A percentile compares a stretch with the other conserved stretches of the same genome.
phyloP scores from a whole-genome alignment of 495 filamentous ascomycete species.

The Mycothermus thermophilus region DNA sequence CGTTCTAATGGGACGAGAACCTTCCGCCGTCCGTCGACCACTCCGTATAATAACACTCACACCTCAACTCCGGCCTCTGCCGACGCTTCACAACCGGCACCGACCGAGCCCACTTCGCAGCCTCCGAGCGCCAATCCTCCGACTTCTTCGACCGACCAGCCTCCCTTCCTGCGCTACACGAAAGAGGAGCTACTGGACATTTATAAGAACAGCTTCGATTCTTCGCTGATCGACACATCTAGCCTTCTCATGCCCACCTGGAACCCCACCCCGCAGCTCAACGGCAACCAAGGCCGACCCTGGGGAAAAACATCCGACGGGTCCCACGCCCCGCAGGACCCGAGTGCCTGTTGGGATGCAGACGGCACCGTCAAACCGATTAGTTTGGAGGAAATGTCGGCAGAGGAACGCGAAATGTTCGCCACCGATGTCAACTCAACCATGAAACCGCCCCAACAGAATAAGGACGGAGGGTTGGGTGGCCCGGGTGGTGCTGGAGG shows the following conservation, averaged over 20 bases:
- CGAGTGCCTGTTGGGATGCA: constrained; percentile 80
- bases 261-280: constrained; percentile 56
- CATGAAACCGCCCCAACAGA: constrained; percentile 68
- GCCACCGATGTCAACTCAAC: constrained; percentile 80
- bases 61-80: constrained; percentile 10
- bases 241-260: constrained; percentile 57
- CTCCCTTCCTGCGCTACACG: constrained; percentile 42
- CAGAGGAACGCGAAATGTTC: constrained; percentile 78
- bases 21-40: constrained; percentile 65
- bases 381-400: constrained; percentile 58
- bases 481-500: constrained; percentile 35
- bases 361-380: constrained; percentile 60
- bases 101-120: not conserved
- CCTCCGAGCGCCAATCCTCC: not conserved
- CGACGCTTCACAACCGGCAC: constrained; percentile 8
- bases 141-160: constrained; percentile 6
- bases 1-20: constrained; percentile 68
- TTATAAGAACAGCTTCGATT: constrained; percentile 46
- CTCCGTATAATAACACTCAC: constrained; percentile 28
- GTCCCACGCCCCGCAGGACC: constrained; percentile 32
- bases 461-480: constrained; percentile 50
- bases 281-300: constrained; percentile 45
- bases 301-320: constrained; percentile 74
- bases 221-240: constrained; percentile 47
- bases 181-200: constrained; percentile 73